Evolutionary conservation across 2,329 filamentous ascomycete genomes (phyloP), one percentile per base, ranked within the genome.

Genomic region (Epichloe scottii): DNA sequence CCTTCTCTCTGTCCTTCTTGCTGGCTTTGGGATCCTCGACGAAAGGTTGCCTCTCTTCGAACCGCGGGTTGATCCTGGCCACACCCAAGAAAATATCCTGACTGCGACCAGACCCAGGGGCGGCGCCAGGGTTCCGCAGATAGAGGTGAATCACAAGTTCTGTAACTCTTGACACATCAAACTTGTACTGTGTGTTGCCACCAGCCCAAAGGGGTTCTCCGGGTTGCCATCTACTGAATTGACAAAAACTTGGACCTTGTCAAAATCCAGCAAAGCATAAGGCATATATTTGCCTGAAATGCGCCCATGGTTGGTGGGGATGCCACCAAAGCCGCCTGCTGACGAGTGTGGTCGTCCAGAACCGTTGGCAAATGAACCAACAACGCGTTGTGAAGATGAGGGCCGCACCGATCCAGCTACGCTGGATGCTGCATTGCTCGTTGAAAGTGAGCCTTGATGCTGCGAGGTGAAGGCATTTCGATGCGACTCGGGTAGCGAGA

Each of bases 131-230:
- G 65, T 98, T 97, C 59, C 93, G 85, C 66, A 98, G 84, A 69
- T 96, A 98, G 41, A 98, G 74, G 59, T 95, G 91, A 26, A 97
- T 83, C 55, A 84, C 87, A 53, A 98, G 75, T 61, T 97, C 91
- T 1, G 90, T 95, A 49, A 89, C 86, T 62, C 93, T 81, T 51
- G 93, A 97, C 55, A 98, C 93, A 74, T 98, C 93, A 68, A 98
- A 98, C 71, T 98, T 98, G 79, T 96, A 98, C 63, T 95, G 89
- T n/a, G 93, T 98, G 69, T 91, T 97, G 64, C 91, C 89, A 55
- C 93, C 93, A 3, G 91, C 90, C 89, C 93, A 98, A 0, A 96
- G 74, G 0, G 93, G 66, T 94, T 94, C 69, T 96, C 89, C 10
- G 93, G 91, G 45, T 82, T 90, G 52, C 93, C 93, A 48, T 93